These are phyloP conservation scores for Galerina sulciceps DNA, from an alignment of 768 basidiomycete species.

Conservation along the genomic window DNA sequence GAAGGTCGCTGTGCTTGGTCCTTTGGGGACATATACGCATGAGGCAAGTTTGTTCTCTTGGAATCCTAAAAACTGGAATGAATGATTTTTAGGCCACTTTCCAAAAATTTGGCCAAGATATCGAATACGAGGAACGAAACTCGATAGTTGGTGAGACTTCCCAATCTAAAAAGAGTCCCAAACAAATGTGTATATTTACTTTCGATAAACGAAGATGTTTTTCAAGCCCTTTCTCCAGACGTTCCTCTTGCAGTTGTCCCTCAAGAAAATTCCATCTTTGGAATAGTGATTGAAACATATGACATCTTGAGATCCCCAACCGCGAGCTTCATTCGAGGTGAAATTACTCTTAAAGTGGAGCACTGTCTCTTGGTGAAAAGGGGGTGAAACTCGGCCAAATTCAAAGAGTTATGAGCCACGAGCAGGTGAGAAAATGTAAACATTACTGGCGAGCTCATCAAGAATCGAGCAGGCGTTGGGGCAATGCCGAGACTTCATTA, in stretches of 20 bases:
- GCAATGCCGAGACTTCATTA: constrained; percentile 72
- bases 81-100: constrained; percentile 40
- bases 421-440: constrained; percentile 57
- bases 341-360: constrained; percentile 59
- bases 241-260: constrained; percentile 69
- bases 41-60: constrained; percentile 33
- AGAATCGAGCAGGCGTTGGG: constrained; percentile 63
- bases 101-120: constrained; percentile 36
- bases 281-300: constrained; percentile 76
- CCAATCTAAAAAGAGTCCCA: background rate
- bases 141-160: constrained; percentile 37
- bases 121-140: constrained; percentile 35
- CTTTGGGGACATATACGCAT: constrained; percentile 74
- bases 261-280: constrained; percentile 81
- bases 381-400: constrained; percentile 63
- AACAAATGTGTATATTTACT: background rate
- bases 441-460: background rate
- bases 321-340: constrained; percentile 60
- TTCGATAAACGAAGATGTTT: constrained; percentile 53
- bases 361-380: constrained; percentile 69
- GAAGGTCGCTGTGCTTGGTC: constrained; percentile 63
- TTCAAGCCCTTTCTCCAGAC: constrained; percentile 49
- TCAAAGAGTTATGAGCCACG: constrained; percentile 71
- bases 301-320: constrained; percentile 57
- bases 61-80: background rate